Evolutionary conservation across 2,329 filamentous ascomycete species (phyloP).

Genomic region (Aplosporella prunicola): DNA sequence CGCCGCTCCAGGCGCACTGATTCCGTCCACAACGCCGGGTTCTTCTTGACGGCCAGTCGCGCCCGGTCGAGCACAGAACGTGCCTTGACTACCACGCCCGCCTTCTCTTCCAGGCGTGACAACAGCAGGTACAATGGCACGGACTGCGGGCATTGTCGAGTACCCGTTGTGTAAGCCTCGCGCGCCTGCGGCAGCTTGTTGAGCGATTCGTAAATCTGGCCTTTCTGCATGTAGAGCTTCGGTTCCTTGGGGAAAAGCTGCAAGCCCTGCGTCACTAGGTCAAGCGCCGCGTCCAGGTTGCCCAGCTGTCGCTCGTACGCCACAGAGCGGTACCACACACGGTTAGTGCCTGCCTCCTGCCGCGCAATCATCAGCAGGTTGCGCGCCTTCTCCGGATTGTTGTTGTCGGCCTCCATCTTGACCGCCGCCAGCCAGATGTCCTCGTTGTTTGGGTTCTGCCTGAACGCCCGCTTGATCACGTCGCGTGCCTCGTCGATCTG

Average conservation of each 20-base stretch:
- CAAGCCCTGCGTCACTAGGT: constrained; percentile 78
- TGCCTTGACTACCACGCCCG: constrained; percentile 79
- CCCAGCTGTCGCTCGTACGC: constrained; percentile 83
- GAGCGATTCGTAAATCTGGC: constrained; percentile 86
- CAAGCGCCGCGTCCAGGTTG: constrained; percentile 69
- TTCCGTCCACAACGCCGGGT: constrained; percentile 78
- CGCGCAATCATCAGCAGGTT: constrained; percentile 74
- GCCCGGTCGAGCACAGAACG: constrained; percentile 89
- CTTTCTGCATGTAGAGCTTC: constrained; percentile 98
- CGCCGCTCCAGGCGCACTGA: constrained; percentile 88
- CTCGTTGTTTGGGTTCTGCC: constrained; percentile 92
- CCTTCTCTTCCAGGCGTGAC: constrained; percentile 74
- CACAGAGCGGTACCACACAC: constrained; percentile 94
- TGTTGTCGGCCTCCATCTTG: constrained; percentile 87
- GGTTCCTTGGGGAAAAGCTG: constrained; percentile 75
- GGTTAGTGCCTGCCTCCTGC: constrained; percentile 83
- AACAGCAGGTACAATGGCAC: constrained; percentile 86
- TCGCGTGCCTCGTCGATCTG: constrained; percentile 78
- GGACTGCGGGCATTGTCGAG: constrained; percentile 74
- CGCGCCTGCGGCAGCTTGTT: constrained; percentile 74
- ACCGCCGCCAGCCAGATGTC: constrained; percentile 97
- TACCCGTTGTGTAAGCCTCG: constrained; percentile 81
- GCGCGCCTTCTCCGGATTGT: constrained; percentile 71
- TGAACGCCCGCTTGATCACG: constrained; percentile 82
- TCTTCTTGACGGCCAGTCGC: constrained; percentile 77